Evolutionary conservation across 345 rosid species (phyloP), one percentile per base, ranked within the genome.

Genomic region (Psidium guajava): DNA sequence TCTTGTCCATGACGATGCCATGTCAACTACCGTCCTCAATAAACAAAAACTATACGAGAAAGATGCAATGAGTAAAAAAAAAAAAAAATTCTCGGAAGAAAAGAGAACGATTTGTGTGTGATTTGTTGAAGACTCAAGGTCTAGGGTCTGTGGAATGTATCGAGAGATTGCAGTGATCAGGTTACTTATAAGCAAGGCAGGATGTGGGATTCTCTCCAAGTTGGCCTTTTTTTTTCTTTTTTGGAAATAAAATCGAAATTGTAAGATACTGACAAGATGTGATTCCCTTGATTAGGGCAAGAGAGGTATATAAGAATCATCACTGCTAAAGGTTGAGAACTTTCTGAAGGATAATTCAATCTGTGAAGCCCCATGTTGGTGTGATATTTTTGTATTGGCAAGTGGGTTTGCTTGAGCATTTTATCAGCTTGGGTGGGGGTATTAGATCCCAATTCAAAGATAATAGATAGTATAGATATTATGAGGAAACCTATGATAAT

Each of bases 1-100:
- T 51, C 52, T 32, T n/a, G 89, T 87, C 89, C 89, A 87, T 9
- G 81, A 75, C n/a, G 86, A 77, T 40, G 84, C 77, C 77, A 69
- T 69, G 25, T 69, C 77, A 69, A 69, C 77, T 69, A 9, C 77
- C 40, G 13, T 36, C 47, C 44, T 32, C 9, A 69, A 9, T 69
- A 36, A 69, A 3, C 6, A 32, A 64, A 14, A 53, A 69, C 44
- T 24, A 69, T 44, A 69, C 9, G 77, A 69, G 77, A 69, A 69
- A 9, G 47, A 32, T 18, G 77, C 77, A 69, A 69, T 44, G 10
- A 36, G 11, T 8, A 44, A 36, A 69, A 18, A 69, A n/a, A 69
- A 21, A 44, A 36, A 69, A 18, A 69, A n/a, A 69, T 10, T 18
- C 47, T 25, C 77, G 18, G 77, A 9, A 69, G 77, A 18, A 18